Evolutionary conservation across 192 early-diverging fungal species (phyloP).

Genomic region (Umbelopsis isabellina): DNA sequence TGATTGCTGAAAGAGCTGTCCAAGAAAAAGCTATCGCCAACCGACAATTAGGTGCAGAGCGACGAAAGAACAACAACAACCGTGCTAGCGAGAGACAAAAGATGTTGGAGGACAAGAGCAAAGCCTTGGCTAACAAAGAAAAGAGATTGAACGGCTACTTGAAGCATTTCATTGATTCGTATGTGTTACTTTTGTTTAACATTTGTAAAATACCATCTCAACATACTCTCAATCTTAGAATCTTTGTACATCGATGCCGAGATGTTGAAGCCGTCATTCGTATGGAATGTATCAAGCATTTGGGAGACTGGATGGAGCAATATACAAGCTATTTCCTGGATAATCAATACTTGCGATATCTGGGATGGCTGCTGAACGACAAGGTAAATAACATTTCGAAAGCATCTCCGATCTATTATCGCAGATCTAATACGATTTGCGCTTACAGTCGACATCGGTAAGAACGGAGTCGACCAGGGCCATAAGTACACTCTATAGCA

Average conservation of each 20-base stretch:
- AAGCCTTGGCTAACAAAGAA: constrained; percentile 57
- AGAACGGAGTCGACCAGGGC: constrained; percentile 74
- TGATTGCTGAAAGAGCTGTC: constrained; percentile 61
- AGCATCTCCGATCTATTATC: too few relatives aligned
- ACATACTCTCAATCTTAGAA: constrained; percentile 40
- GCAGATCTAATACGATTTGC: too few relatives aligned
- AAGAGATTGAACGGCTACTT: constrained; percentile 61
- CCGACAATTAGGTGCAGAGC: constrained; percentile 70
- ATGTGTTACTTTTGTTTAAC: not conserved
- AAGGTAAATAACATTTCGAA: constrained; percentile 41
- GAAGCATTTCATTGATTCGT: constrained; percentile 79
- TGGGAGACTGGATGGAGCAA: constrained; percentile 77
- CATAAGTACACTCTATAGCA: constrained; percentile 59
- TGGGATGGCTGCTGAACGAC: constrained; percentile 90
- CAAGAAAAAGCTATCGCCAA: constrained; percentile 66
- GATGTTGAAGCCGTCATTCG: constrained; percentile 88
- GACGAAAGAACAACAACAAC: constrained; percentile 40
- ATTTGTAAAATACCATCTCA: too few relatives aligned
- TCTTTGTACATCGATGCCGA: constrained; percentile 90
- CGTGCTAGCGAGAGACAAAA: constrained; percentile 23
- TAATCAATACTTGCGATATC: constrained; percentile 74
- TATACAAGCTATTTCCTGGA: constrained; percentile 77
- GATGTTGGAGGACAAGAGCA: constrained; percentile 44
- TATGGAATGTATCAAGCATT: constrained; percentile 77
- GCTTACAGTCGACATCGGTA: constrained; percentile 38